phyloP scores from a whole-genome alignment of 106 monocot species.

The Dioscorea dumetorum region DNA sequence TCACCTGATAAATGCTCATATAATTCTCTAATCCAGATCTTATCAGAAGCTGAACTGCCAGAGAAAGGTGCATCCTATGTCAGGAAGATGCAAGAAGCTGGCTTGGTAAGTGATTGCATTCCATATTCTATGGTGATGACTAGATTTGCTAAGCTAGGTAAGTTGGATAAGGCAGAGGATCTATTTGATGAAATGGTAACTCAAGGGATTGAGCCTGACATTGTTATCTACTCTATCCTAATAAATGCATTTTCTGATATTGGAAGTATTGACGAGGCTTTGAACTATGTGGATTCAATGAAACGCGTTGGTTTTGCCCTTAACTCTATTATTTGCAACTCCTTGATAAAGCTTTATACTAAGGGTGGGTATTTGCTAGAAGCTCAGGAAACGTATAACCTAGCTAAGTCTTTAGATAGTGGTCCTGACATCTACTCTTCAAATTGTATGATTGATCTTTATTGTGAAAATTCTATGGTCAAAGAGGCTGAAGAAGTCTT shows the following conservation, averaged over 20 bases:
- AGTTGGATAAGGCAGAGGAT: constrained; percentile 37
- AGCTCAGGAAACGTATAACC: constrained; percentile 56
- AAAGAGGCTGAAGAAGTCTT: constrained; percentile 65
- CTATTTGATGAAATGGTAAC: constrained; percentile 71
- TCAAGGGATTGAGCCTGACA: constrained; percentile 49
- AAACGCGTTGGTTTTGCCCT: constrained; percentile 40
- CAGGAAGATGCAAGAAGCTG: constrained; percentile 51
- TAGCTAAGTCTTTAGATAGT: constrained; percentile 29
- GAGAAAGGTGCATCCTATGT: constrained; percentile 54
- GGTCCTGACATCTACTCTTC: constrained; percentile 63
- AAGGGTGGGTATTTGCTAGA: constrained; percentile 58
- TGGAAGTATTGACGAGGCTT: constrained; percentile 47
- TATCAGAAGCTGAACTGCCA: constrained; percentile 52
- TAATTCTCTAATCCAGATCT: constrained; percentile 65
- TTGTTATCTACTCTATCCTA: constrained; percentile 59
- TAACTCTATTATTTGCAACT: constrained; percentile 75
- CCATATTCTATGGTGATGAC: constrained; percentile 69
- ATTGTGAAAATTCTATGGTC: constrained; percentile 68
- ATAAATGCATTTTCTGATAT: constrained; percentile 79
- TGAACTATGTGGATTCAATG: constrained; percentile 46
- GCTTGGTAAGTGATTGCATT: constrained; percentile 52
- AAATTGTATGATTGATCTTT: constrained; percentile 95
- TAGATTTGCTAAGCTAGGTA: constrained; percentile 52
- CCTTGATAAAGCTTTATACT: constrained; percentile 85
- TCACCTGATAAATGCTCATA: constrained; percentile 74